Conservation (phyloP, 2,329 filamentous ascomycete genomes). For the Xylariaceae sp. region DNA sequence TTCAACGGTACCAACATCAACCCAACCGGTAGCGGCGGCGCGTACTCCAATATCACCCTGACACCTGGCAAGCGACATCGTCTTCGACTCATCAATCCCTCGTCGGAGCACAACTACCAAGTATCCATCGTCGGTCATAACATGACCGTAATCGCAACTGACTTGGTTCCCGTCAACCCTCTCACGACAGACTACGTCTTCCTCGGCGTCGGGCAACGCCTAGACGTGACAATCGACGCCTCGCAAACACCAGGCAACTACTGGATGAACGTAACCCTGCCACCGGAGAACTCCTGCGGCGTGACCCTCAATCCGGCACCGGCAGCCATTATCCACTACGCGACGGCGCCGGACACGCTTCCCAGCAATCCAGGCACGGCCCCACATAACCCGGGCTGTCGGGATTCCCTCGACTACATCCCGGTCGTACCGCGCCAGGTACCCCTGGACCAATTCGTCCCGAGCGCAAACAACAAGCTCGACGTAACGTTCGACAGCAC, state of each 20-base stretch:
- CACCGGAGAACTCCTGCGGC: conserved; percentile 17
- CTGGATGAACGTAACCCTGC: conserved; percentile 30
- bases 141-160: conserved; percentile 48
- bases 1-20: conserved; percentile 41
- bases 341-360: conserved; percentile 6
- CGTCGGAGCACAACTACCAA: conserved; percentile 43
- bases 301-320: conserved; percentile 16
- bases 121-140: conserved; percentile 49
- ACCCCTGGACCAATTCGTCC: conserved; percentile 16
- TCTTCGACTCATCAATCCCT: conserved; percentile 47
- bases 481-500: conserved; percentile 12
- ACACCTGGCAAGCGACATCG: conserved; percentile 42
- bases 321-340: conserved; percentile 24
- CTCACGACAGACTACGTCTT: conserved; percentile 44
- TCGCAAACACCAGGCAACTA: conserved; percentile 29
- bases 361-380: conserved; percentile 18
- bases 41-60: conserved; percentile 32
- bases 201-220: conserved; percentile 44
- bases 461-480: conserved; percentile 11
- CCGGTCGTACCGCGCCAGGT: conserved; percentile 21
- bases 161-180: conserved; percentile 49
- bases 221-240: conserved; percentile 43
- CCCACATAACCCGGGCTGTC: conserved; percentile 16
- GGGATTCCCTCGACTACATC: conserved; percentile 18
- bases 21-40: conserved; percentile 27